phyloP scores from a whole-genome alignment of 495 filamentous ascomycete genomes.

The Hyaloscypha hepaticicola region DNA sequence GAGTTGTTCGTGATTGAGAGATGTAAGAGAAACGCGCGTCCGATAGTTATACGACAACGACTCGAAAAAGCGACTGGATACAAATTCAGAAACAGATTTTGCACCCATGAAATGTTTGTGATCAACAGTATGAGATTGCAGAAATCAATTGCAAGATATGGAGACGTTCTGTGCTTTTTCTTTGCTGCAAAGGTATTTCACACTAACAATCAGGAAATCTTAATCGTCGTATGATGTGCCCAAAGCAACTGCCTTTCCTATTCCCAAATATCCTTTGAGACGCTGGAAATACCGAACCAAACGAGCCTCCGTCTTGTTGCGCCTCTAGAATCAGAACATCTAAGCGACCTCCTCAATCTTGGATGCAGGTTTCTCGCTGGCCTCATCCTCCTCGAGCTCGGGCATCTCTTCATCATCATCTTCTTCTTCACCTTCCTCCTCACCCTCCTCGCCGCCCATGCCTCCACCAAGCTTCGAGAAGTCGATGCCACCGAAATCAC shows the following conservation, averaged over 20 bases:
- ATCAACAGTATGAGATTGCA: not conserved
- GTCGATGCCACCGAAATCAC: conserved; percentile 71
- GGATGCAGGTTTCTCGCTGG: conserved; percentile 16
- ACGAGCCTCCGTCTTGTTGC: conserved; percentile 8
- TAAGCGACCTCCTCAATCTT: conserved; percentile 34
- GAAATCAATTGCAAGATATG: not conserved
- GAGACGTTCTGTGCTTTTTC: conserved; percentile 8
- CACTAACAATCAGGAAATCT: conserved; percentile 2
- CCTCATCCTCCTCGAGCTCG: conserved; percentile 33
- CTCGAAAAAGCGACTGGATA: no score
- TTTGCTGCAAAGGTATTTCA: conserved; percentile 12
- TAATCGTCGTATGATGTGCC: conserved; percentile 14
- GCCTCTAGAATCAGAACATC: conserved; percentile 4
- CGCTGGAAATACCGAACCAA: conserved; percentile 15
- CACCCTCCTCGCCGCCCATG: conserved; percentile 49
- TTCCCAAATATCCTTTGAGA: conserved; percentile 4
- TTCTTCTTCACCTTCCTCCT: conserved; percentile 60
- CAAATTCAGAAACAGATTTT: not conserved
- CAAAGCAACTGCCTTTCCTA: conserved; percentile 16
- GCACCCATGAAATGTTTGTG: not conserved
- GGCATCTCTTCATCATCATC: conserved; percentile 44
- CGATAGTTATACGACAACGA: no score
- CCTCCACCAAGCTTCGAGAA: conserved; percentile 87
- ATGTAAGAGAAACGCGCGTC: no score
- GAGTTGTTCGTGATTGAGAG: no score